Evolutionary conservation across 208 protist genomes (phyloP), one percentile per base, ranked within the genome.

Genomic region (Acanthamoeba healyi): DNA sequence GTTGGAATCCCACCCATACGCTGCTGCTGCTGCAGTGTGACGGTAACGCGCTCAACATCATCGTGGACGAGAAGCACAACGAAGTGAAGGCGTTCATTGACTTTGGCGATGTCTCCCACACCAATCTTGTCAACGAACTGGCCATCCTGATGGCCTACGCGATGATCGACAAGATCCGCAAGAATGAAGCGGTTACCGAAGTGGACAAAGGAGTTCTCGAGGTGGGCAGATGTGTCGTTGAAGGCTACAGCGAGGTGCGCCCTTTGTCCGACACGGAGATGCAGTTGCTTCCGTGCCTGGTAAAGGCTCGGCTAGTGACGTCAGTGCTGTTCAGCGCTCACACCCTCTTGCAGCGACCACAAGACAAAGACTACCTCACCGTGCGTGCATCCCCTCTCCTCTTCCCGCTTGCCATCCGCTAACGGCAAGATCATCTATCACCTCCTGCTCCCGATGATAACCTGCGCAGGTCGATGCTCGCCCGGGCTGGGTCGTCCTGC

Each of bases 41-140:
- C 5, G 87, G 42, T 51, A 92, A 92, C 40, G 36, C 87, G 36
- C 87, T 92, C 17, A 92, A 92, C 87, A 77, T 92, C 38, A 51
- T 92, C 22, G 61, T 92, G 24, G 51, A 67, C 6, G 87, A 92
- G 32, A 40, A 74, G 10, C 26, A 36, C 17, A 49, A 51, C 17
- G 87, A 67, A 22, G 87, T 92, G 34, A 92, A 70, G 40, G 87
- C 87, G 26, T 79, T 92, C 58, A 92, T 92, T 58, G 87, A 92
- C 36, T 92, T 79, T 92, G 87, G 87, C n/a, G 87, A 92, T 36
- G 65, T 56, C 4, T 79, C 58, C 24, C 29, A 49, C 87, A 79
- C 58, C n/a, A 51, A 51, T 34, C 65, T 77, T 26, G 65, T 92
- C 14, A 79, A 40, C 63, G 63, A 92, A 7, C 46, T 92, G 38